Evolutionary conservation across 768 basidiomycete genomes (phyloP), one percentile per base, ranked within the genome.

Genomic region (Lentinula edodes): DNA sequence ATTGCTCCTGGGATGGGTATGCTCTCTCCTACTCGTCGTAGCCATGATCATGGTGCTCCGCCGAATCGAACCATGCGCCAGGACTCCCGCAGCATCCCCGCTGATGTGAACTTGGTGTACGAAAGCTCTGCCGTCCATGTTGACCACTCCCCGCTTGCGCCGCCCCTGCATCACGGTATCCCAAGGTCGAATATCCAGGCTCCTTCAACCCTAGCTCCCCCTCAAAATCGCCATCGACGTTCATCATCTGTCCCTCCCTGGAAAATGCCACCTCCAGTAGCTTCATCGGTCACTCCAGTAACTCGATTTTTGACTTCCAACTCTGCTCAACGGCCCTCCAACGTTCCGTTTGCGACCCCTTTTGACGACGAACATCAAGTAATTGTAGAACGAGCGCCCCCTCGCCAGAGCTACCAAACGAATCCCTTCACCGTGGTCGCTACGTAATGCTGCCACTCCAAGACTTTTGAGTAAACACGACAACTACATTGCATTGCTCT

Each of bases 281-380:
- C 61, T 5, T 50, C 58, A 12, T 62, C 68, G 28, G 61, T 65
- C n/a, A 76, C 74, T 36, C 79, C 82, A 12, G 74, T 80, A 41
- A 79, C 80, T 53, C 73, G 78, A 45, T 72, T 80, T 60, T 71
- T 80, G 64, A 79, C 80, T 51, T 75, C 76, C 28, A 76, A 74
- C 23, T 71, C 80, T 66, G 75, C 77, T 18, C 74, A 76, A 62
- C 70, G 76, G 64, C 73, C 79, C 53, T 77, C 79, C 13, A 35
- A 63, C 51, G 63, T 68, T 54, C 90, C 90, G 57, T 91, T 91
- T 68, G 80, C 83, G 61, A 90, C 89, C 54, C 90, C 90, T 7
- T 91, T 91, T 71, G 90, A 91, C 70, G 89, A 90, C 68, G 88
- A 89, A 69, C 78, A 82, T 61, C 67, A 67, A 38, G 71, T 76